Base-by-base conservation (phyloP, 495 filamentous ascomycete species). In the Neurospora cerealis region DNA sequence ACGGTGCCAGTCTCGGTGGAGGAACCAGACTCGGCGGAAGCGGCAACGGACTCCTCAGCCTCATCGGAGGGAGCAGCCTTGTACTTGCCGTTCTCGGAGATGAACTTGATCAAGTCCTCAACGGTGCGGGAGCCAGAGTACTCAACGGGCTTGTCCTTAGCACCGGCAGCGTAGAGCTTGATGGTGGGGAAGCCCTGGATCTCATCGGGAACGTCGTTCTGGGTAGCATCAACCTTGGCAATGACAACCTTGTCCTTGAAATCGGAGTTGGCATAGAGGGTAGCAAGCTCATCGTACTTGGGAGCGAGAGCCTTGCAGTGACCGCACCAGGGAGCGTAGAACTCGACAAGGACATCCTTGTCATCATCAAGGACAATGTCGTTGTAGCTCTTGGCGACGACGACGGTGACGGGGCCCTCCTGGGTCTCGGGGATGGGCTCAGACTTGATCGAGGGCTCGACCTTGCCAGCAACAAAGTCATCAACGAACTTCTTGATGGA, bases 101-200 rank as follows among this genome's bases (percentile, higher is more conserved):
- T 88, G 86, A 99, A 99, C 77, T 91, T 88, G 78, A 93, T 93
- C 66, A 99, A 90, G 78, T 98, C 96, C 83, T 99, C 95, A 71
- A 97, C 87, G 69, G 93, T 96, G 80, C 96, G 93, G 60, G 92
- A 89, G 75, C 96, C 96, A 70, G 87, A 86, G 88, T 98, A 99
- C 77, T 92, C 93, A 77, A 98, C 85, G 24, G 96, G 92, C 75
- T 90, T 83, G 77, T 87, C 87, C 89, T 99, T 99, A 81, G 88
- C 85, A 74, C 94, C 95, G 72, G 96, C 96, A 73, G 93, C 90
- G 91, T 90, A 99, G 44, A 99, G 88, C 89, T 98, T 99, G 89
- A 99, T 98, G 81, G 96, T 99, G 38, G 96, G 96, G 93, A 99
- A 99, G 71, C 96, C 96, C 81, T 92, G 90, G 82, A 99, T 96